Base-by-base conservation (phyloP, 2,329 filamentous ascomycete genomes). In the Fusarium chaquense region DNA sequence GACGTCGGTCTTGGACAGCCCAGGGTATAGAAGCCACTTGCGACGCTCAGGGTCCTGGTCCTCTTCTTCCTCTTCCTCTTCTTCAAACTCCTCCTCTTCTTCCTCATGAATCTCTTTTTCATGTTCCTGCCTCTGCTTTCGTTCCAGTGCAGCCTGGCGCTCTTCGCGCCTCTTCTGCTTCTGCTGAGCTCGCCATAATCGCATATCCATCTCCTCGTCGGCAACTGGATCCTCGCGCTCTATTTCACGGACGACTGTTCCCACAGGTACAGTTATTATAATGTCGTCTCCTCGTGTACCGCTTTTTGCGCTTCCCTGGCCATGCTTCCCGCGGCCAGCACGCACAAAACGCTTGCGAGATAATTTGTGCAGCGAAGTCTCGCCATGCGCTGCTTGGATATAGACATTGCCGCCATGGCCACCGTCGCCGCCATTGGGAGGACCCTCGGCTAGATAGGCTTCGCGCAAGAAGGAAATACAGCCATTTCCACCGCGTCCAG, bases 381-480 rank as follows among this genome's bases (percentile, higher is more conserved):
- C 92, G 62, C 94, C 93, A 57, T 92, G 90, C 2, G 97, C 89
- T 10, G 96, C 94, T 81, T 98, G 95, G 61, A 99, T 97, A 79
- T 97, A 98, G 71, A 99, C 85, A 74, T 92, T 97, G 40, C 96
- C 96, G 66, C 96, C 96, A 58, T 89, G 91, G 6, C 96, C 96
- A 43, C 96, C 96, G 77, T 99, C 94, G 63, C 96, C 96, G 50
- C 96, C 96, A 79, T 99, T 98, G 12, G 96, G 89, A 13, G 96
- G 96, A 0, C 96, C 96, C 69, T 97, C 90, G 45, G 90, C 88
- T 32, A 98, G 85, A 79, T 92, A 98, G 68, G 95, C 95, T 75
- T 99, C 96, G 22, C 95, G 91, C 44, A 97, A 83, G 78, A 98
- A 99, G 0, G 96, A 96, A 52, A 98, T 93, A 77, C 96, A 99